Evolutionary conservation across 2,329 filamentous ascomycete species (phyloP).

Genomic region (Penicillium sp.): DNA sequence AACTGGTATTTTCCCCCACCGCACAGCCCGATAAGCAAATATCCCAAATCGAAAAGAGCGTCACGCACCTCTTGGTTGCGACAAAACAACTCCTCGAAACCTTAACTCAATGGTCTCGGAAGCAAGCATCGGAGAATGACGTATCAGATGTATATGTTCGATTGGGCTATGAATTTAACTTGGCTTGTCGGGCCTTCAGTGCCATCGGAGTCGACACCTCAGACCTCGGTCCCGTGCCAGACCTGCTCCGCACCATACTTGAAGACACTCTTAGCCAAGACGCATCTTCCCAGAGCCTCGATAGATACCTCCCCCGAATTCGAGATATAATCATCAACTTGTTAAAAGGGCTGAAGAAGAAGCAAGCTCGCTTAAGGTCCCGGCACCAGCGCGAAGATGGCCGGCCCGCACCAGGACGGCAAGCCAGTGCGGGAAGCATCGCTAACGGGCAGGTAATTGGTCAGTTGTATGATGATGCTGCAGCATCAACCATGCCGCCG

Average conservation of each 20-base stretch:
- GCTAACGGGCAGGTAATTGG: conserved; percentile 47
- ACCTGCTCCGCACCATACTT: conserved; percentile 82
- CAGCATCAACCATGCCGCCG: conserved; percentile 26
- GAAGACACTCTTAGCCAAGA: conserved; percentile 97
- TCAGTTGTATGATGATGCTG: conserved; percentile 45
- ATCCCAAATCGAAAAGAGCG: conserved; percentile 98
- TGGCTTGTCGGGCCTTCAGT: conserved; percentile 94
- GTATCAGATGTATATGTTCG: conserved; percentile 98
- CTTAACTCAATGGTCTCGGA: conserved; percentile 94
- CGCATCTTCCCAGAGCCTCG: conserved; percentile 87
- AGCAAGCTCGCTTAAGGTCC: conserved; percentile 80
- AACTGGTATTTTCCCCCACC: conserved; percentile 3
- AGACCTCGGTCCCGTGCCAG: conserved; percentile 92
- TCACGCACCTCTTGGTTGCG: conserved; percentile 93
- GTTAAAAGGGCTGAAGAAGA: conserved; percentile 92
- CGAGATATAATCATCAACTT: conserved; percentile 98
- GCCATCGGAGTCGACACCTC: conserved; percentile 94
- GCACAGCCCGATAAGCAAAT: conserved; percentile 69
- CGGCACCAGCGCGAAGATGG: conserved; percentile 54
- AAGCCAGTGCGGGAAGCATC: conserved; percentile 50
- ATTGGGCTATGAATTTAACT: conserved; percentile 98
- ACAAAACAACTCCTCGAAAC: conserved; percentile 98
- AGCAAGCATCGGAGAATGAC: conserved; percentile 85
- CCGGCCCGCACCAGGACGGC: conserved; percentile 40
- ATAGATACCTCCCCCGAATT: conserved; percentile 90